Evolutionary conservation across 257 asterid genomes (phyloP).

Genomic region (Solanum piurae): DNA sequence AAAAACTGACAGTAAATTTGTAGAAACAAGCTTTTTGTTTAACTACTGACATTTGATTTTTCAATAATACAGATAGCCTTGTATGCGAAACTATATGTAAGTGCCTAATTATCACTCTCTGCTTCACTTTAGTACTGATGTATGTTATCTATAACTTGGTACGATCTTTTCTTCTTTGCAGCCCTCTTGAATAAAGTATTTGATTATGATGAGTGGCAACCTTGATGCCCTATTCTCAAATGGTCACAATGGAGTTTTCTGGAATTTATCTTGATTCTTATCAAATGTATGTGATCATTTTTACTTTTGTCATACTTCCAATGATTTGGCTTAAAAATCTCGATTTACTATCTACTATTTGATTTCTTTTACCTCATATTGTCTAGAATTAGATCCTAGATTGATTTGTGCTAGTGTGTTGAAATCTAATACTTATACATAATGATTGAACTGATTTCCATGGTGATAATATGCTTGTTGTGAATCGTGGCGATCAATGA

Average conservation of each 20-base stretch:
- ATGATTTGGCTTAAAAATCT: constrained; percentile 84
- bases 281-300: constrained; percentile 54
- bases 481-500: no score
- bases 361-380: not conserved
- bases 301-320: constrained; percentile 67
- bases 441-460: no score
- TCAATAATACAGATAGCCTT: constrained; percentile 52
- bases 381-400: no score
- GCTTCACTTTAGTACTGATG: not conserved
- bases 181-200: constrained; percentile 80
- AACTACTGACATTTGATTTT: constrained; percentile 7
- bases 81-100: constrained; percentile 70
- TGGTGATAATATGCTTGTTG: no score
- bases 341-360: constrained; percentile 54
- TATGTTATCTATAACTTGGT: not conserved
- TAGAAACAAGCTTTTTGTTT: not conserved
- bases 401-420: no score
- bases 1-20: no score
- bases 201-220: constrained; percentile 88
- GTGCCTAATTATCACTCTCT: constrained; percentile 18
- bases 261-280: constrained; percentile 17
- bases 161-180: constrained; percentile 1
- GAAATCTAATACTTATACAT: no score
- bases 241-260: constrained; percentile 15
- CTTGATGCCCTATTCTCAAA: constrained; percentile 51